phyloP scores from a whole-genome alignment of 2,329 filamentous ascomycete species.

The Leptosphaerulina australis region DNA sequence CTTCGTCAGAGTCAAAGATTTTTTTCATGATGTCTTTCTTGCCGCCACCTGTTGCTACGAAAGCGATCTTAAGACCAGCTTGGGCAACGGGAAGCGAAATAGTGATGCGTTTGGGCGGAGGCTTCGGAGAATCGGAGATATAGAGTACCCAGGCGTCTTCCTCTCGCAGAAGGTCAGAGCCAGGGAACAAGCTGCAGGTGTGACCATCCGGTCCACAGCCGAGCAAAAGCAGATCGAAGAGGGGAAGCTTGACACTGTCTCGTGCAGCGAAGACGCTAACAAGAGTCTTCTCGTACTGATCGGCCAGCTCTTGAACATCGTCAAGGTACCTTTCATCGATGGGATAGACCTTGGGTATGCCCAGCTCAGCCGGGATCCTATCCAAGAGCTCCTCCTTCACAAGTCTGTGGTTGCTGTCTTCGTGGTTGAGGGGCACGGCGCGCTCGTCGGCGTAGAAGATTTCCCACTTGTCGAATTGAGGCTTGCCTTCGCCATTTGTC shows the following conservation, averaged over 20 bases:
- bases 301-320: constrained; percentile 89
- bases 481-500: constrained; percentile 62
- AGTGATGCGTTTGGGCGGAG: constrained; percentile 87
- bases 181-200: constrained; percentile 95
- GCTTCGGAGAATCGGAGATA: constrained; percentile 93
- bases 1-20: constrained; percentile 83
- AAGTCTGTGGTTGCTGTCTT: constrained; percentile 91
- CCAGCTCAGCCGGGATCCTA: constrained; percentile 75
- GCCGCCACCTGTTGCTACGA: constrained; percentile 84
- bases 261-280: constrained; percentile 86
- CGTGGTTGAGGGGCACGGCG: constrained; percentile 86
- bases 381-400: constrained; percentile 86
- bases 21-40: constrained; percentile 93
- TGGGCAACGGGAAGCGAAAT: constrained; percentile 89
- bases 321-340: constrained; percentile 73
- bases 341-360: constrained; percentile 74
- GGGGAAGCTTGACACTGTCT: constrained; percentile 91
- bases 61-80: constrained; percentile 84
- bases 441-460: constrained; percentile 99
- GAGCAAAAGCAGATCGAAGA: constrained; percentile 92
- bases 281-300: constrained; percentile 88
- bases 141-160: constrained; percentile 88
- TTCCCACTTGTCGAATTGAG: constrained; percentile 88
- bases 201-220: constrained; percentile 96
- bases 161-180: constrained; percentile 84